These are phyloP conservation scores for Casaregolazyma lundiana DNA, from an alignment of 1,139 yeast genomes.

Conservation along the genomic window DNA sequence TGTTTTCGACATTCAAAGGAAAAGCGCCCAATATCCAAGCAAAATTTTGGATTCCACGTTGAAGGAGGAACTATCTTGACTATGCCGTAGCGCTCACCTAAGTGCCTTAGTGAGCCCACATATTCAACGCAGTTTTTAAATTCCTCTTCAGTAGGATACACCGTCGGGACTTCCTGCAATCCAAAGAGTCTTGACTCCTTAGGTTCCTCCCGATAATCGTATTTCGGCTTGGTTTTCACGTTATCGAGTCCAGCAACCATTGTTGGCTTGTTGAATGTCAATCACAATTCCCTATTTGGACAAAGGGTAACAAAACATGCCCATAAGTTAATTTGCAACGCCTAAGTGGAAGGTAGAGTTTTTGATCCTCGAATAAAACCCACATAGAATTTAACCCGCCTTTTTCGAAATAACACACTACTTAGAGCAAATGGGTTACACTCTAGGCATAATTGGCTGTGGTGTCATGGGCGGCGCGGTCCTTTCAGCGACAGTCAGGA, in stretches of 20 bases:
- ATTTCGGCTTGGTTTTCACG: conserved; percentile 20
- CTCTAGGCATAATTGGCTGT: conserved; percentile 79
- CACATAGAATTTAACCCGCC: no score
- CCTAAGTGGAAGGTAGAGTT: no score
- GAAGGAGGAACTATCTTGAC: conserved; percentile 60
- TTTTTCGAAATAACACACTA: no score
- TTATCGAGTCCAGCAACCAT: conserved; percentile 14
- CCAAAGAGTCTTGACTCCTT: conserved; percentile 27
- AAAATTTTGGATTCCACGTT: conserved; percentile 38
- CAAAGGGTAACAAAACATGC: neutral
- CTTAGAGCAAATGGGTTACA: conserved; percentile 46
- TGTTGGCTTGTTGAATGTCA: neutral
- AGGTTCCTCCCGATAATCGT: conserved; percentile 16
- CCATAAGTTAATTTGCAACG: neutral
- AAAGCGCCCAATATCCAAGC: conserved; percentile 45
- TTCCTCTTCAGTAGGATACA: conserved; percentile 43
- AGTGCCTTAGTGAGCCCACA: conserved; percentile 43
- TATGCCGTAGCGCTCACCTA: conserved; percentile 63
- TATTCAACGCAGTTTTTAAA: conserved; percentile 44
- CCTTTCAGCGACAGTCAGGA: conserved; percentile 63
- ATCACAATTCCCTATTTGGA: neutral
- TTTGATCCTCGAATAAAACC: no score
- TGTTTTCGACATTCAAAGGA: conserved; percentile 54
- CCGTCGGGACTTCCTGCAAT: conserved; percentile 44
- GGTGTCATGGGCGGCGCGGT: conserved; percentile 99